phyloP scores from a whole-genome alignment of 495 filamentous ascomycete species.

The Talaromyces wortmannii region DNA sequence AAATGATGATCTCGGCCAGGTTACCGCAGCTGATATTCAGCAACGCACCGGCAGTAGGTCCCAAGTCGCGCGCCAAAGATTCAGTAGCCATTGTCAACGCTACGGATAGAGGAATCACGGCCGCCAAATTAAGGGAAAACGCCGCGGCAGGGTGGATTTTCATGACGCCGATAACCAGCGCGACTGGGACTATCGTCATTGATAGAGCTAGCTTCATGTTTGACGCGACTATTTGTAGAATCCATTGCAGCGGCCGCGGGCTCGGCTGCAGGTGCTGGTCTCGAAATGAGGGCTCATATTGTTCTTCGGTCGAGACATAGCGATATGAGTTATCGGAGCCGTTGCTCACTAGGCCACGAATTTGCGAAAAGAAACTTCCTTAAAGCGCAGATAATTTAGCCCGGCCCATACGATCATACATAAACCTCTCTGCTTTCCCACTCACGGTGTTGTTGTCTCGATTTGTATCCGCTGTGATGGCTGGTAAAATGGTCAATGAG shows the following conservation, averaged over 20 bases:
- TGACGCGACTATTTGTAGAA: neutral
- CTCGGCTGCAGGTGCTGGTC: neutral
- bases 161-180: slow-evolving; percentile 1
- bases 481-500: neutral
- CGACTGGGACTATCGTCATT: neutral
- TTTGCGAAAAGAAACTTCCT: neutral
- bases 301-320: neutral
- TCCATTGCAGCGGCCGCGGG: neutral
- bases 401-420: too few relatives aligned
- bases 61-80: slow-evolving; percentile 9
- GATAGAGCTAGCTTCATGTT: neutral
- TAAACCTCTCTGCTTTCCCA: neutral
- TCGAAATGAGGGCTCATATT: neutral
- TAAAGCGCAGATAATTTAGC: neutral
- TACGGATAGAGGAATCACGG: slow-evolving; percentile 15
- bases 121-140: slow-evolving; percentile 18
- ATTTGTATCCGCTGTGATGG: neutral
- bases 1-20: slow-evolving; percentile 15
- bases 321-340: neutral
- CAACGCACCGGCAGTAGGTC: slow-evolving; percentile 15
- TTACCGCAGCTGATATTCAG: slow-evolving; percentile 17
- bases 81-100: slow-evolving; percentile 18
- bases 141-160: slow-evolving; percentile 4
- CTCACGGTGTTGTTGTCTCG: neutral
- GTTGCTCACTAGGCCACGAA: neutral